Evolutionary conservation across 2,329 filamentous ascomycete genomes (phyloP), one percentile per base, ranked within the genome.

Genomic region (Ophiostoma himal-ulmi): DNA sequence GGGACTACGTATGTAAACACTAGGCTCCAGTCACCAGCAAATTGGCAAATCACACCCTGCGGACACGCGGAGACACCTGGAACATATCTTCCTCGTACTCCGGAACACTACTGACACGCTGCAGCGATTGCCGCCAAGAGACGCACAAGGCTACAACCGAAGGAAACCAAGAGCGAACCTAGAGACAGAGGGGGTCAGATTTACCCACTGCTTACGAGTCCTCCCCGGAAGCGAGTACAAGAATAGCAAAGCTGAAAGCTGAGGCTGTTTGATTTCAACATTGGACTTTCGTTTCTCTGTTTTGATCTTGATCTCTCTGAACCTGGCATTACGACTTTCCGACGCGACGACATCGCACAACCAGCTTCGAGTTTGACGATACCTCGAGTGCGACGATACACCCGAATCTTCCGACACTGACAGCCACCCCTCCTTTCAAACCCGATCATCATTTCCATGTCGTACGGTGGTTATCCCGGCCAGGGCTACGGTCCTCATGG

Each of bases 401-500:
- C 13, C 57, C 60, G 60, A 14, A 14, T 41, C 62, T 39, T 6
- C 34, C 36, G 30, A 30, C 30, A 30, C 30, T 10, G n/a, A 36
- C 10, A 37, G 37, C 6, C 30, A 64, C 62, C 52, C 13, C 11
- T 22, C 26, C 17, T 10, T 20, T 17, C 62, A 6, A 6, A 13
- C 26, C 52, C 30, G 17, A 48, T 20, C 17, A 7, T 17, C 70
- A 37, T 37, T 36, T 30, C 62, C 57, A 71, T 71, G 70, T 69
- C 69, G 17, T 72, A 67, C 60, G 68, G 67, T 60, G 70, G 73
- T 22, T 76, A 72, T 41, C 75, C 75, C 54, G 76, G 76, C 65
- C 75, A 75, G 71, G 74, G 74, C 48, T 72, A 76, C 73, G 75
- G 75, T 70, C 75, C 75, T 13, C 41, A 60, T 37, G 62, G 68